Base-by-base conservation (phyloP, 1,139 yeast genomes). In the Kluyveromyces marxianus region DNA sequence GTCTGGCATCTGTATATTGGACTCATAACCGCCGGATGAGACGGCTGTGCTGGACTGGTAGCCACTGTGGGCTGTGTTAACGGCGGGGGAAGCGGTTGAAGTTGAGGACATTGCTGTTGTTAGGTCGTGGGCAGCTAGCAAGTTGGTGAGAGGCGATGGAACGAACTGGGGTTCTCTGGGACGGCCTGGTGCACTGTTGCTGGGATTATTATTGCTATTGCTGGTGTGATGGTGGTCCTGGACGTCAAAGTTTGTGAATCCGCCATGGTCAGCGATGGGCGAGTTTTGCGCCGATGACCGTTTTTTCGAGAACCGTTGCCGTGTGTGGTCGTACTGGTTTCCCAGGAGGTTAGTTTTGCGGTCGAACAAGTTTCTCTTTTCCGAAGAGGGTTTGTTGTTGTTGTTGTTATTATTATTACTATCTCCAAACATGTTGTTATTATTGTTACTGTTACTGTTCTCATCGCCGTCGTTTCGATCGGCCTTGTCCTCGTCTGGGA, bases 401-500 rank as follows among this genome's bases (percentile, higher is more conserved):
- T 40, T 44, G 30, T 48, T 43, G 36, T 47, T 43, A 24, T 38
- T 44, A 30, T 46, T 37, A 30, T 49, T 46, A 25, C 43, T 41
- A 36, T 48, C 48, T 7, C 48, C 42, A 35, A 42, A 39, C 33
- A 44, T 39, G 10, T 48, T 31, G 29, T 44, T 39, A 42, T 44
- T 36, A 28, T 42, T 48, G 37, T 50, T 48, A 38, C 29, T 29
- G 21, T 21, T 50, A 39, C 49, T 49, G 4, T 48, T 35, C 28
- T 44, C 42, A 4, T 35, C 32, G 36, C 28, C 44, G 30, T 46
- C 37, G 34, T 37, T 39, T 63, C 3, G 6, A 26, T 41, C 41
- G 6, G 82, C 81, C 59, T 83, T 82, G 37, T 82, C 89, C 59
- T 83, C 90, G 59, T 83, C 92, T 0, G 89, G 88, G 59, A 83